Conservation (phyloP, 345 rosid genomes). For the Aquilaria yunnanensis region DNA sequence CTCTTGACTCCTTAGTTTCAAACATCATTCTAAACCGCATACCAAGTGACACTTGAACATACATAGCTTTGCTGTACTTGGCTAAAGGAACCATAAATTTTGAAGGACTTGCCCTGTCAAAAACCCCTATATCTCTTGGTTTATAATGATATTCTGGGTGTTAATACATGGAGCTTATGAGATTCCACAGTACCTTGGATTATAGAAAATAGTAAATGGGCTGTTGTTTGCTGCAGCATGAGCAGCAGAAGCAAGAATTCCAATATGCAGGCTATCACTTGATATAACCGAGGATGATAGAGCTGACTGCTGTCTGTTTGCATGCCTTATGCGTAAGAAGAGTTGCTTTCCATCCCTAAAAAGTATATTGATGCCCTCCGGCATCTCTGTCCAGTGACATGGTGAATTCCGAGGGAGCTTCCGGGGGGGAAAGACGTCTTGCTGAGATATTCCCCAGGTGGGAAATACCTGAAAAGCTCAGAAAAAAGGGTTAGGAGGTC, state of each 20-base stretch:
- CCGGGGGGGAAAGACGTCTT: too few species aligned
- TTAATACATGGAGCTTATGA: neutral
- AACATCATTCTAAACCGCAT: slow-evolving; percentile 55
- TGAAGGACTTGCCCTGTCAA: slow-evolving; percentile 57
- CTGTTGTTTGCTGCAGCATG: slow-evolving; percentile 96
- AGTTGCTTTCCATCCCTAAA: slow-evolving; percentile 84
- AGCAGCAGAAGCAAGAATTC: slow-evolving; percentile 95
- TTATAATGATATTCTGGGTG: neutral
- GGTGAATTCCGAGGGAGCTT: too few species aligned
- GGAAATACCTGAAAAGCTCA: too few species aligned
- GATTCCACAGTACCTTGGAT: slow-evolving; percentile 56
- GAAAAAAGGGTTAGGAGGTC: too few species aligned
- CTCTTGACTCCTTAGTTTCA: slow-evolving; percentile 25
- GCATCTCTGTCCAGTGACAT: too few species aligned
- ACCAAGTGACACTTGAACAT: slow-evolving; percentile 48
- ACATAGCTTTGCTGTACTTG: slow-evolving; percentile 45
- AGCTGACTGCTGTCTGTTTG: slow-evolving; percentile 78
- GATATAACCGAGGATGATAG: slow-evolving; percentile 87
- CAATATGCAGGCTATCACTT: slow-evolving; percentile 98
- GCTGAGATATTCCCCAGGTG: too few species aligned
- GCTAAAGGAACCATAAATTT: slow-evolving; percentile 53
- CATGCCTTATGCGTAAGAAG: slow-evolving; percentile 73
- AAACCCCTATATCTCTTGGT: slow-evolving; percentile 8
- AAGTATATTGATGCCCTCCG: too few species aligned
- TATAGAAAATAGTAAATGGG: slow-evolving; percentile 18